phyloP scores from a whole-genome alignment of 371 early-diverging fungal species.

The Umbelopsis sp. region DNA sequence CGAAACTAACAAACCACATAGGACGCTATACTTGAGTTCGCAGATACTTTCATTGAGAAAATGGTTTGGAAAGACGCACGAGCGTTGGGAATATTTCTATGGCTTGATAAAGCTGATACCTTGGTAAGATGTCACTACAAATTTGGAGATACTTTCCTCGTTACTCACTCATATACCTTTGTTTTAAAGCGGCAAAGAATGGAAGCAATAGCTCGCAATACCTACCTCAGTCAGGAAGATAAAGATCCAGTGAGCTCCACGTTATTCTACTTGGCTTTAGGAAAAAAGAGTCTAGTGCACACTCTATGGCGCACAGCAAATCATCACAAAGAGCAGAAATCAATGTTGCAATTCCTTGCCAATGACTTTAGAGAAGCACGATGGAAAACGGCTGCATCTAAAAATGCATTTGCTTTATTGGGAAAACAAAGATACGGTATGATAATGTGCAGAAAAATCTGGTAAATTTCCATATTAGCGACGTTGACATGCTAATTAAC shows the following conservation, averaged over 20 bases:
- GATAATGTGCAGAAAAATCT: background rate
- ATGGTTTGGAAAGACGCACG: constrained; percentile 83
- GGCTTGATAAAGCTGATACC: constrained; percentile 79
- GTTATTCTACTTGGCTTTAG: constrained; percentile 84
- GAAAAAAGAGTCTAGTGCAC: constrained; percentile 83
- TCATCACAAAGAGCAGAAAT: constrained; percentile 82
- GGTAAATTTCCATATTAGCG: constrained; percentile 5
- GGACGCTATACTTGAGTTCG: constrained; percentile 8
- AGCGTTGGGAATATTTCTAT: constrained; percentile 81
- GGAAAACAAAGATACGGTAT: constrained; percentile 93
- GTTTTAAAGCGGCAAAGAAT: constrained; percentile 64
- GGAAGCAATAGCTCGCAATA: constrained; percentile 86
- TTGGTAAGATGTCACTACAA: constrained; percentile 52
- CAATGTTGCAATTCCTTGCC: constrained; percentile 86
- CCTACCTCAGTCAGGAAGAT: constrained; percentile 76
- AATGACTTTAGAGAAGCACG: constrained; percentile 87
- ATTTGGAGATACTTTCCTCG: background rate
- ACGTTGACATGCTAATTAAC: constrained; percentile 8
- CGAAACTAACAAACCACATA: background rate
- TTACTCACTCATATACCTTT: background rate
- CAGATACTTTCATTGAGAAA: constrained; percentile 39
- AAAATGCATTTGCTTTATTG: constrained; percentile 95
- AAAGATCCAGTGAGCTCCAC: constrained; percentile 86
- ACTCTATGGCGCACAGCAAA: constrained; percentile 90
- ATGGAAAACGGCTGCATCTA: constrained; percentile 93